Evolutionary conservation across 1,139 yeast species (phyloP).

Genomic region (Saccharomyces hybrid): DNA sequence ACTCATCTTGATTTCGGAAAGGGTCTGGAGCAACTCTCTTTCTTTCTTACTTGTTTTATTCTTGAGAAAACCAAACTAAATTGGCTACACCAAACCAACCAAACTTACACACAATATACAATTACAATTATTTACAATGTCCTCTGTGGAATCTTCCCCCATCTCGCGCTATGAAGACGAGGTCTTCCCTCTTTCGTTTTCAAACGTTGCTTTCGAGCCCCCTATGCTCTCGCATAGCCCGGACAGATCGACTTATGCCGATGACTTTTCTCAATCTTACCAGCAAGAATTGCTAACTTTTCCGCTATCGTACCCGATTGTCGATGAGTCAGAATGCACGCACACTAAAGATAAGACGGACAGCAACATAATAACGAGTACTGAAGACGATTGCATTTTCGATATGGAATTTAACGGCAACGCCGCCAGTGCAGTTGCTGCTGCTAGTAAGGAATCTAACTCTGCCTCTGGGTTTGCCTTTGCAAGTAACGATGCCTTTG

Average conservation of each 20-base stretch:
- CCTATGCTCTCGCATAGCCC: not conserved
- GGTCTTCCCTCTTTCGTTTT: not conserved
- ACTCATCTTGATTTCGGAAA: not conserved
- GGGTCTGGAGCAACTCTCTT: not conserved
- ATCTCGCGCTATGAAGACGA: not conserved
- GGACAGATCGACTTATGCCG: not conserved
- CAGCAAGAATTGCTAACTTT: not conserved
- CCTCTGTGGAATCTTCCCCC: not conserved
- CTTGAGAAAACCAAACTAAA: not conserved
- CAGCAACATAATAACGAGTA: not conserved
- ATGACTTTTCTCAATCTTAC: not conserved
- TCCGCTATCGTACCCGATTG: not conserved
- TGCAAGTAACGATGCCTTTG: conserved; percentile 11
- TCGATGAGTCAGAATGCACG: not conserved
- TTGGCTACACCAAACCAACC: not conserved
- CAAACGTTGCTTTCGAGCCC: not conserved
- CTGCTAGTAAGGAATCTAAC: not conserved
- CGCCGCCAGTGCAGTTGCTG: not conserved
- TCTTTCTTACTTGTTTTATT: not conserved
- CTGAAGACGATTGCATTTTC: not conserved
- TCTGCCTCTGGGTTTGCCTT: not conserved
- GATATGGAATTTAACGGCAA: not conserved
- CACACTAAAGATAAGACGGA: not conserved
- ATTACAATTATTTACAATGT: not conserved
- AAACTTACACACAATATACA: not conserved